These are phyloP conservation scores for Lenzites betulinus DNA, from an alignment of 768 basidiomycete species.

Conservation along the genomic window DNA sequence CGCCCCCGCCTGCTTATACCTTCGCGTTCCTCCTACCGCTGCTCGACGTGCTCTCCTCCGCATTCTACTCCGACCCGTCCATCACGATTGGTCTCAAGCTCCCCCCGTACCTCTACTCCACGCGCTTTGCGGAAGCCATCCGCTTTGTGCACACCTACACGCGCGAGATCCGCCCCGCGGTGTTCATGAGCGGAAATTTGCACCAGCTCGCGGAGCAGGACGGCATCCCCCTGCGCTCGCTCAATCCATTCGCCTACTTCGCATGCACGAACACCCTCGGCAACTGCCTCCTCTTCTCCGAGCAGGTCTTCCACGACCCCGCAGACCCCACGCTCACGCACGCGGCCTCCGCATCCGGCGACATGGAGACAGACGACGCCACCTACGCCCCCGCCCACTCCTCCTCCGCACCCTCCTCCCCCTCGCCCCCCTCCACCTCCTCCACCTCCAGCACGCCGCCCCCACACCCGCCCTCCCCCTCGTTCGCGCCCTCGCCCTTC, in stretches of 20 bases:
- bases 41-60: slow-evolving; percentile 54
- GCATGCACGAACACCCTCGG: slow-evolving; percentile 85
- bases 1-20: slow-evolving; percentile 69
- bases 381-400: not conserved
- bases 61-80: slow-evolving; percentile 49
- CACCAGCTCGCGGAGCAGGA: slow-evolving; percentile 4
- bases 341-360: not conserved
- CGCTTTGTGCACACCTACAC: slow-evolving; percentile 46
- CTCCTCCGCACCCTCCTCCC: slow-evolving; percentile 2
- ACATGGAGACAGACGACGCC: slow-evolving; percentile 14
- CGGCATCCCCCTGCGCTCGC: slow-evolving; percentile 17
- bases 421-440: not conserved
- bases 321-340: slow-evolving; percentile 11
- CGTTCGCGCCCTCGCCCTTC: slow-evolving; percentile 33
- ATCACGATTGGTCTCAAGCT: slow-evolving; percentile 78
- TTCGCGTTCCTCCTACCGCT: slow-evolving; percentile 52
- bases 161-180: slow-evolving; percentile 17
- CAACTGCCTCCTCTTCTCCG: slow-evolving; percentile 60
- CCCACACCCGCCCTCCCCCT: slow-evolving; percentile 11
- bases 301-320: slow-evolving; percentile 43
- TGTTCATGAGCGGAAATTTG: slow-evolving; percentile 9
- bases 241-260: slow-evolving; percentile 67
- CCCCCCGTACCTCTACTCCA: slow-evolving; percentile 67
- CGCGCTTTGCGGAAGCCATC: slow-evolving; percentile 61
- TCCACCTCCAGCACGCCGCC: slow-evolving; percentile 18